A percentile compares a stretch with the other conserved stretches of the same genome.
These are phyloP conservation scores for Akebia trifoliata DNA, from an alignment of 164 flowering plant genomes.

Conservation along the genomic window DNA sequence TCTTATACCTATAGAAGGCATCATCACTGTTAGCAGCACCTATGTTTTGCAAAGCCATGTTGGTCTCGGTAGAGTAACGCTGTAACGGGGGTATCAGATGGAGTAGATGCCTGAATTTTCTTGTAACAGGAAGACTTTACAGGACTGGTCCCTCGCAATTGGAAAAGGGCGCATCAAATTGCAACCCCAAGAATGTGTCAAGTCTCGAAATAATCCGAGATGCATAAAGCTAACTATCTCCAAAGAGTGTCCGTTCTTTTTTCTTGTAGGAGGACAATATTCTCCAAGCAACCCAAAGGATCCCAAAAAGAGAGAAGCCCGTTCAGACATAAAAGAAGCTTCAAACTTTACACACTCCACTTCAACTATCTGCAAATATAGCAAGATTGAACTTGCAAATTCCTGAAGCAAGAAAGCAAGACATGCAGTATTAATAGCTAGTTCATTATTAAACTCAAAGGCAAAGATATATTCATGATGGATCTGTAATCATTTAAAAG, in stretches of 20 bases:
- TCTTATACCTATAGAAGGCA: slow-evolving; percentile 97
- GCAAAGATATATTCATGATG: too few relatives aligned
- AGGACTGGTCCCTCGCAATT: slow-evolving; percentile 11
- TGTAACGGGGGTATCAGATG: slow-evolving; percentile 15
- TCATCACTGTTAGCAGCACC: slow-evolving; percentile 91
- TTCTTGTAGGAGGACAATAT: slow-evolving; percentile 52
- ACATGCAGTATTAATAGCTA: too few relatives aligned
- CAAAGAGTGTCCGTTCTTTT: slow-evolving; percentile 30
- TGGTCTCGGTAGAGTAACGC: slow-evolving; percentile 6
- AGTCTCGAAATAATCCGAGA: slow-evolving; percentile 22
- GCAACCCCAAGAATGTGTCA: slow-evolving; percentile 21
- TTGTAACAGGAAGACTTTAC: neutral
- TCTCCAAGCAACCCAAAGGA: slow-evolving; percentile 69
- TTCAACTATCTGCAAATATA: slow-evolving; percentile 26
- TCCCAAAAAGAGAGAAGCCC: slow-evolving; percentile 46
- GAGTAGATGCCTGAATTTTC: slow-evolving; percentile 4
- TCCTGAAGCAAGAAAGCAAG: slow-evolving; percentile 12
- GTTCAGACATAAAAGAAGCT: slow-evolving; percentile 73
- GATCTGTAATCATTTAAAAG: too few relatives aligned
- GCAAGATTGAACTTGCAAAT: slow-evolving; percentile 24
- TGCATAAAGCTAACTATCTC: slow-evolving; percentile 38
- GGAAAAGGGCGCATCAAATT: slow-evolving; percentile 30
- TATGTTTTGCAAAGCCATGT: slow-evolving; percentile 87
- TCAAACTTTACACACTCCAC: slow-evolving; percentile 52
- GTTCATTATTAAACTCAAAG: too few relatives aligned